A percentile compares a stretch with the other conserved stretches of the same genome.
Conservation (phyloP, 108 stramenopile species). For the Cylindrotheca fusiformis region DNA sequence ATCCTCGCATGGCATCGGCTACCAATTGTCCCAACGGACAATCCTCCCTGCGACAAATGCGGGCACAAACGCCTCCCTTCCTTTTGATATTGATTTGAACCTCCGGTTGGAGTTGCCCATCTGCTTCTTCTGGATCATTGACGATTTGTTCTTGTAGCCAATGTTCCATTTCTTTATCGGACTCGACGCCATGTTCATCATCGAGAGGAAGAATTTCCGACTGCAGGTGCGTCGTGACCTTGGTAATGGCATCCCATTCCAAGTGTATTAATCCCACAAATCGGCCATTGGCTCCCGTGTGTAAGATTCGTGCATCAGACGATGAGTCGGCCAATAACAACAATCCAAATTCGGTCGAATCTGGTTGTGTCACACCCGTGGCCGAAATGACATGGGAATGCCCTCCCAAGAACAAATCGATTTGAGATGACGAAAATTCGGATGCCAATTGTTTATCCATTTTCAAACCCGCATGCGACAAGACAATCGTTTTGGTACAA, state of each 20-base stretch:
- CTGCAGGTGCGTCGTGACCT: background rate
- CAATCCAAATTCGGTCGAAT: background rate
- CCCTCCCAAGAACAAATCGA: background rate
- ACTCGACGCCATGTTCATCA: background rate
- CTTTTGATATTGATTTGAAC: background rate
- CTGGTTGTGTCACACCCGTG: background rate
- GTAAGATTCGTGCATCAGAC: background rate
- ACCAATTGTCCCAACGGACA: background rate
- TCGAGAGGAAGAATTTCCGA: background rate
- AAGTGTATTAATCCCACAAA: background rate
- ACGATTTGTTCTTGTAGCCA: background rate
- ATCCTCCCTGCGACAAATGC: background rate
- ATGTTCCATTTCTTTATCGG: background rate
- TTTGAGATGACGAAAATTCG: background rate
- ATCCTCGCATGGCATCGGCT: background rate
- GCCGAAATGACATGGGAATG: background rate
- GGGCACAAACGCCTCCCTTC: background rate
- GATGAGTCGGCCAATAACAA: background rate
- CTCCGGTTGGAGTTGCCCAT: background rate
- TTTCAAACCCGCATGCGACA: background rate
- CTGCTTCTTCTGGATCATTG: background rate
- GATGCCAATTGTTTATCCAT: background rate
- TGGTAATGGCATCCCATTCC: background rate
- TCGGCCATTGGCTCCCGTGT: background rate
- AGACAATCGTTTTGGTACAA: background rate